Evolutionary conservation across 139 green algal species (phyloP), one percentile per base, ranked within the genome.

Genomic region (Tetradesmus lagerheimii): DNA sequence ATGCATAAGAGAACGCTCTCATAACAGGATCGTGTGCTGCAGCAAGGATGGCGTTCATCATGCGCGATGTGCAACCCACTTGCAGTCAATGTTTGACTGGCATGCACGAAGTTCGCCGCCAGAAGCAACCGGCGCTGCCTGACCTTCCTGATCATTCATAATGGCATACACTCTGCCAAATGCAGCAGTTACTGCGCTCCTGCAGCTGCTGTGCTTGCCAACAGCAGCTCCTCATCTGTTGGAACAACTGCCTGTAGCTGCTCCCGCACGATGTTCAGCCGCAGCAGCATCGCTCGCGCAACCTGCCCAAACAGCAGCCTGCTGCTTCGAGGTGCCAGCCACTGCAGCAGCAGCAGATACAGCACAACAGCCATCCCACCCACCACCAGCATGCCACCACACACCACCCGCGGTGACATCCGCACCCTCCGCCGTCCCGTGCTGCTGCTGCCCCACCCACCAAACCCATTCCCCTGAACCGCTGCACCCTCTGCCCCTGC

Each of bases 321-420:
- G 12, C 31, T 31, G 27, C 62, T 77, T 9, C 27, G 39, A 45
- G 37, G 67, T 37, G 47, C 29, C 66, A 84, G 34, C 74, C 43
- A 64, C 45, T 85, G 71, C 86, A 75, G 38, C 86, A 90, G 47
- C 86, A 84, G 14, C 86, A 84, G 34, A 37, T 77, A 84, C n/a
- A 90, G n/a, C 74, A 85, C 41, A n/a, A 76, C 8, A 2, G 78
- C 78, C 71, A 85, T 0, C 64, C 62, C 64, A 41, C 18, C 62
- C 31, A 76, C 39, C 84, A 80, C 64, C 64, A 67, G 78, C 78
- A 53, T 8, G 39, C 78, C 14, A 4, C 62, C 39, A 31, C 23
- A 34, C n/a, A 76, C 27, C 84, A 80, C 37, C 64, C 25, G 27
- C 45, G 16, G 14, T 12, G 34, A 31, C 80, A 71, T 35, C 83